Conservation (phyloP, 257 asterid species). For the Nicotiana noctiflora region DNA sequence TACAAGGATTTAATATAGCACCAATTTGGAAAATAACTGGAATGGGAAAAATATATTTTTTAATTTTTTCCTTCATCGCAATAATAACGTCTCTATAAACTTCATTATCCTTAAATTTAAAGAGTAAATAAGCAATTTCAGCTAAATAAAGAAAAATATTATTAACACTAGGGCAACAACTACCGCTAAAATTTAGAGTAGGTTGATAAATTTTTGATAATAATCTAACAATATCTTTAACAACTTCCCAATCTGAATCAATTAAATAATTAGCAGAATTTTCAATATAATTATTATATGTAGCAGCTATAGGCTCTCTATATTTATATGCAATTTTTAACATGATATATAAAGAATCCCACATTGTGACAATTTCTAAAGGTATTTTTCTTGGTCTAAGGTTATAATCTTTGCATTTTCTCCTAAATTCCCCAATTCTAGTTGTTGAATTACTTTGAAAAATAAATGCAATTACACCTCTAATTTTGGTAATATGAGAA, state of each 20-base stretch:
- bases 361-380: background rate
- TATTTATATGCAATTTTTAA: background rate
- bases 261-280: background rate
- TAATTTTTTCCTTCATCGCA: background rate
- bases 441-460: background rate
- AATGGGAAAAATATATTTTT: background rate
- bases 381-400: background rate
- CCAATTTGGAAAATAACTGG: background rate
- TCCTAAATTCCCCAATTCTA: background rate
- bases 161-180: background rate
- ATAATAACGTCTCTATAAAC: background rate
- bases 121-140: background rate
- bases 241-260: background rate
- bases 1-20: background rate
- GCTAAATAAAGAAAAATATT: background rate
- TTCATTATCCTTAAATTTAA: background rate
- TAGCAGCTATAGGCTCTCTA: background rate
- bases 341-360: background rate
- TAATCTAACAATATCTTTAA: background rate
- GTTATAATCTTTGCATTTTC: background rate
- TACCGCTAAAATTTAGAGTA: background rate
- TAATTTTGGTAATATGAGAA: background rate
- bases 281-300: background rate
- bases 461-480: background rate
- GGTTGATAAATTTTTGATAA: background rate